Evolutionary conservation across 805 yeast genomes (phyloP).

Genomic region (Wickerhamiella domercqiae): DNA sequence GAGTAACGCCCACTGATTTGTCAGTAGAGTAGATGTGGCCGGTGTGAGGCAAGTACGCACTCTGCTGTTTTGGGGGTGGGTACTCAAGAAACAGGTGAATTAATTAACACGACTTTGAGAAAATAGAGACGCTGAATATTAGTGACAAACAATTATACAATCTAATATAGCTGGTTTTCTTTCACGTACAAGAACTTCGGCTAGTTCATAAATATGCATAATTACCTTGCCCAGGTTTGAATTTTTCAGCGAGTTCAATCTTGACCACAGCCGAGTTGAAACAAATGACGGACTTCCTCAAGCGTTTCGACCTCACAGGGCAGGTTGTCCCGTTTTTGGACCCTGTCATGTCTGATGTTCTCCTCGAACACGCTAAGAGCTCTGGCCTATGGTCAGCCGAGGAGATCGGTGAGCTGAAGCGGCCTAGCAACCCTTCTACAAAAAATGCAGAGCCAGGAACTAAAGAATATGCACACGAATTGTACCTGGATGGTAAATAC

Average conservation of each 20-base stretch:
- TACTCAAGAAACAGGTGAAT: neutral
- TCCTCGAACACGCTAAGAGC: slow-evolving; percentile 32
- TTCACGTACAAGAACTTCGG: too few species aligned
- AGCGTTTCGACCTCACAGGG: slow-evolving; percentile 36
- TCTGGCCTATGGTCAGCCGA: slow-evolving; percentile 29
- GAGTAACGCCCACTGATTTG: too few species aligned
- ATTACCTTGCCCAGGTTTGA: too few species aligned
- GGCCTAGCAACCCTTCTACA: slow-evolving; percentile 1
- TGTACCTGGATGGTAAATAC: slow-evolving; percentile 30
- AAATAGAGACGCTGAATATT: too few species aligned
- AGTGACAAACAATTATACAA: too few species aligned
- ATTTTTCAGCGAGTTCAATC: neutral
- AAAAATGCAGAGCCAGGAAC: slow-evolving; percentile 17
- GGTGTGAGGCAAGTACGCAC: too few species aligned
- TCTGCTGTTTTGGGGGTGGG: neutral
- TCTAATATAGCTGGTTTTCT: too few species aligned
- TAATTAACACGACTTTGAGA: too few species aligned
- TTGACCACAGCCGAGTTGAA: too few species aligned
- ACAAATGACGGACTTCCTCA: slow-evolving; percentile 1
- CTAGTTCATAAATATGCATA: too few species aligned
- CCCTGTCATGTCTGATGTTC: slow-evolving; percentile 41
- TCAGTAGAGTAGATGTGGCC: too few species aligned
- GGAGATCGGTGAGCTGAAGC: slow-evolving; percentile 20
- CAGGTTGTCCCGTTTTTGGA: slow-evolving; percentile 45
- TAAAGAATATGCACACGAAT: slow-evolving; percentile 24